Evolutionary conservation across 2,329 filamentous ascomycete species (phyloP).

Genomic region (Fusarium camptoceras): DNA sequence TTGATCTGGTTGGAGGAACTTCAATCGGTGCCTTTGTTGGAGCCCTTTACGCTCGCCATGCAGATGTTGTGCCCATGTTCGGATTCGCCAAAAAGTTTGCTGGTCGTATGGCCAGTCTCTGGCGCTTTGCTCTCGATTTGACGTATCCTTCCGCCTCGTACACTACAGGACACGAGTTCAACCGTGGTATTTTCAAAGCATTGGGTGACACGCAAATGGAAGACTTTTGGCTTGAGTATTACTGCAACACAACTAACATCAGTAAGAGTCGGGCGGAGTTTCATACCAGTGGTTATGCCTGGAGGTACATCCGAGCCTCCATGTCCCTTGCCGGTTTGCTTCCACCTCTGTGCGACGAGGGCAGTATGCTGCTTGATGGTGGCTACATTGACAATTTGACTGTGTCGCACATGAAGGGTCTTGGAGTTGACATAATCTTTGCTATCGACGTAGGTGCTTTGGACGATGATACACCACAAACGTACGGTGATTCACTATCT

Average conservation of each 20-base stretch:
- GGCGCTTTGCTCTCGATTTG: slow-evolving; percentile 95
- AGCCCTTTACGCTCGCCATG: slow-evolving; percentile 93
- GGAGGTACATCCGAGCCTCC: slow-evolving; percentile 95
- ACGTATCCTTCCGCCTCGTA: slow-evolving; percentile 98
- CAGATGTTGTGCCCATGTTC: slow-evolving; percentile 96
- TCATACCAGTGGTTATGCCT: slow-evolving; percentile 96
- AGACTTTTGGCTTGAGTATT: slow-evolving; percentile 98
- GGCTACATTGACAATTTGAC: slow-evolving; percentile 98
- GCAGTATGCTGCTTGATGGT: slow-evolving; percentile 94
- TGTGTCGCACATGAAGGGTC: slow-evolving; percentile 94
- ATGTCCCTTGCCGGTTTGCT: slow-evolving; percentile 96
- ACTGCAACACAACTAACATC: slow-evolving; percentile 99
- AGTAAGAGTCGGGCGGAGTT: slow-evolving; percentile 92
- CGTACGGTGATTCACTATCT: slow-evolving; percentile 92
- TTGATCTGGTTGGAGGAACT: slow-evolving; percentile 94
- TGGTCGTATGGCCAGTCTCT: slow-evolving; percentile 98
- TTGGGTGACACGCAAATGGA: slow-evolving; percentile 98
- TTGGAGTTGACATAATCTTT: slow-evolving; percentile 94
- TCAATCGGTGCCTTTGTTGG: slow-evolving; percentile 97
- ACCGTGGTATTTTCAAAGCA: slow-evolving; percentile 97
- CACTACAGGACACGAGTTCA: slow-evolving; percentile 98
- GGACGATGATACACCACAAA: slow-evolving; percentile 91
- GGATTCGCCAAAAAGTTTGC: slow-evolving; percentile 97
- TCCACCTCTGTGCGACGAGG: slow-evolving; percentile 95
- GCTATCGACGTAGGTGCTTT: slow-evolving; percentile 93